Percentiles rank a stretch among this genome's conserved stretches.
Conservation (phyloP, 345 rosid genomes). For the Excoecaria agallocha region DNA sequence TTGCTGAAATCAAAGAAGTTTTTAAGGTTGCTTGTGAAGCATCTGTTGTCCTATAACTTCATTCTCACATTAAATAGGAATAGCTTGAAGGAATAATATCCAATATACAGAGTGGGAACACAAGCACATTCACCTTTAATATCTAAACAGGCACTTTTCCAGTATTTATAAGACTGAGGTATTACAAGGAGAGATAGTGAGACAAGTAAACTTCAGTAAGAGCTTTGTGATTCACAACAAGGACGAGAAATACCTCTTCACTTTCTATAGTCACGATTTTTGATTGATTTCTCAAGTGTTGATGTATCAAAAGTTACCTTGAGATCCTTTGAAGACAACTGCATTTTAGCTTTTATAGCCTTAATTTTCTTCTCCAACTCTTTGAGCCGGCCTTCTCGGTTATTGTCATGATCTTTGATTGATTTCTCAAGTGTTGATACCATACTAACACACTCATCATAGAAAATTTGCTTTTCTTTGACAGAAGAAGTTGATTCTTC, state of each 20-base stretch:
- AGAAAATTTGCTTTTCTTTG: conserved; percentile 63
- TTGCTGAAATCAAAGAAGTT: neutral
- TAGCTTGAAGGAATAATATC: neutral
- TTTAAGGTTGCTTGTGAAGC: no score
- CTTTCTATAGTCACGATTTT: conserved; percentile 47
- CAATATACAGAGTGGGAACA: neutral
- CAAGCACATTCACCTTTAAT: neutral
- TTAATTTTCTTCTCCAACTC: conserved; percentile 72
- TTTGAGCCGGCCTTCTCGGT: conserved; percentile 77
- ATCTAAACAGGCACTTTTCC: neutral
- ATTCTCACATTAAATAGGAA: neutral
- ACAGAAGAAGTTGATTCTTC: conserved; percentile 59
- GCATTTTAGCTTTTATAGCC: conserved; percentile 65
- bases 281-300: conserved; percentile 70
- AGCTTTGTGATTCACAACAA: neutral
- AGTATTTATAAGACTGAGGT: neutral
- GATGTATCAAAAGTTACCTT: conserved; percentile 47
- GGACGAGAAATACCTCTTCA: neutral
- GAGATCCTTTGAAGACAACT: conserved; percentile 69
- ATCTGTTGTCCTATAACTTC: neutral
- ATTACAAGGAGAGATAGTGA: neutral
- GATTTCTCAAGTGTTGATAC: conserved; percentile 70
- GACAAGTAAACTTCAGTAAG: neutral
- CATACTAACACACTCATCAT: conserved; percentile 45
- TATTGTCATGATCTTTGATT: conserved; percentile 72